Base-by-base conservation (phyloP, 2,329 filamentous ascomycete genomes). In the Colletotrichum eleusines region DNA sequence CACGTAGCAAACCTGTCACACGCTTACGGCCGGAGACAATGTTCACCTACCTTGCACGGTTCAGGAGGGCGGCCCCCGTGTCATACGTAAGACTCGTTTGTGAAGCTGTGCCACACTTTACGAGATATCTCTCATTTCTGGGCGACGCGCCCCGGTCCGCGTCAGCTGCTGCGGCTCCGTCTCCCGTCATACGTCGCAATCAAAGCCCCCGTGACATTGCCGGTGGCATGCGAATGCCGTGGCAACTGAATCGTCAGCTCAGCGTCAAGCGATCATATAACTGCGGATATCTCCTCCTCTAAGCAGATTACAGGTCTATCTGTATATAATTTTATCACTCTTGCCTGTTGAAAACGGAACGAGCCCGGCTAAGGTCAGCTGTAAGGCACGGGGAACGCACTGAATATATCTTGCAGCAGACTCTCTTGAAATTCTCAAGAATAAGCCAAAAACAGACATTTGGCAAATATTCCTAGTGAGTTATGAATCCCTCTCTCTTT, bases 211-310 rank as follows among this genome's bases (percentile, higher is more conserved):
- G 7, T 38, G 5, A 26, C 20, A 5, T 54, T 35, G 51, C 18
- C 5, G 12, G 12, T 14, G 9, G 12, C 18, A 38, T 6, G 20
- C 20, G 20, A 33, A 35, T 16, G 31, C 31, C 31, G 18, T 20
- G 31, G 51, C 20, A 11, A 20, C 28, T 7, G 26, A 26, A 2
- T 2, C 4, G 6, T 33, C 31, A n/a, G 38, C 9, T 26, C 26
- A 5, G 5, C 3, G 2, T n/a, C 20, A 1, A 6, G 20, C 2
- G 2, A 23, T 16, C 5, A 33, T 33, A 33, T 20, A 33, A 53
- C 5, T 7, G 1, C n/a, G 3, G 42, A n/a, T 20, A 35, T 0
- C 18, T 18, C 14, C 1, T 20, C 8, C 8, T 18, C 16, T 4
- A 20, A 18, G 2, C 16, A 5, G 26, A 3, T 3, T 31, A 2